Conservation (phyloP, 371 early-diverging fungal species). For the Batkoa obscura region DNA sequence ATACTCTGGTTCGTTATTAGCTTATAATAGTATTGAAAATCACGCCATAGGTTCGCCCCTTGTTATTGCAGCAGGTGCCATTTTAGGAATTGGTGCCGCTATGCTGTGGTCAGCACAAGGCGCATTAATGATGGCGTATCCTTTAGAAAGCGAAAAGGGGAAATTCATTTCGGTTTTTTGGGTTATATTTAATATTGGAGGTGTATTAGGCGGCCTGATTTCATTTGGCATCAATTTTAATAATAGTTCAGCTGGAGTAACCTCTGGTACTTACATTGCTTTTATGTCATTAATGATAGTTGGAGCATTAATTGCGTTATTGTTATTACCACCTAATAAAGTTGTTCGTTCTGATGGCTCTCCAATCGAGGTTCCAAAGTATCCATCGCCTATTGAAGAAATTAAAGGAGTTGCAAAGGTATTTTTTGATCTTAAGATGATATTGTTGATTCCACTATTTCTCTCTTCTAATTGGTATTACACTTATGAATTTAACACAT, state of each 20-base stretch:
- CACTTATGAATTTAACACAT: slow-evolving; percentile 36
- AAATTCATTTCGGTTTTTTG: slow-evolving; percentile 57
- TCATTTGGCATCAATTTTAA: slow-evolving; percentile 35
- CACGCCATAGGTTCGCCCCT: slow-evolving; percentile 11
- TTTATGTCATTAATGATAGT: slow-evolving; percentile 42
- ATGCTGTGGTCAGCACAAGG: slow-evolving; percentile 45
- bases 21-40: slow-evolving; percentile 21
- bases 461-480: slow-evolving; percentile 58
- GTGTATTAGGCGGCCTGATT: slow-evolving; percentile 46
- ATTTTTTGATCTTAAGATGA: slow-evolving; percentile 40
- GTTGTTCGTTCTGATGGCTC: slow-evolving; percentile 42
- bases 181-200: slow-evolving; percentile 55
- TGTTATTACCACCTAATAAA: slow-evolving; percentile 29
- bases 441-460: slow-evolving; percentile 38
- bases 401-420: slow-evolving; percentile 29
- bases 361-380: slow-evolving; percentile 23
- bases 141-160: slow-evolving; percentile 44
- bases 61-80: slow-evolving; percentile 32
- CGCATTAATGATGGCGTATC: slow-evolving; percentile 45
- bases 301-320: slow-evolving; percentile 28
- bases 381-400: slow-evolving; percentile 27
- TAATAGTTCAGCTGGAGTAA: slow-evolving; percentile 17
- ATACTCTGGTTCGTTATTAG: slow-evolving; percentile 29
- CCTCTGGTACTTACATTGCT: slow-evolving; percentile 35
- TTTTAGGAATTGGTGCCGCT: slow-evolving; percentile 36